Evolutionary conservation across 768 basidiomycete species (phyloP), one percentile per base, ranked within the genome.

Genomic region (Royoungia palumana): DNA sequence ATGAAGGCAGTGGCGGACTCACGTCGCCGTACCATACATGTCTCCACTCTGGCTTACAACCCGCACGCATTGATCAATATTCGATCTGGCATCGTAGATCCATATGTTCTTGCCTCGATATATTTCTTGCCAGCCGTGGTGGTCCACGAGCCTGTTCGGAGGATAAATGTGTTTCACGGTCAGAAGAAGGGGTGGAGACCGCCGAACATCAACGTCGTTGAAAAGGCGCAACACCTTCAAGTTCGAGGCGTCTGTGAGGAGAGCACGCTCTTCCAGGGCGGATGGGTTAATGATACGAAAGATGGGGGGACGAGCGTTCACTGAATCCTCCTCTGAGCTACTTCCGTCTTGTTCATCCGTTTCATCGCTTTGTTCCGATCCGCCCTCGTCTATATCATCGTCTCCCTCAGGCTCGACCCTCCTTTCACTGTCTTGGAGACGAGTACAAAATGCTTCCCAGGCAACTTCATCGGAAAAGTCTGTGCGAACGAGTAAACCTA

Each of bases 21-120:
- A 88, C 87, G 87, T 87, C 45, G 87, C 88, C 25, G 86, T 85
- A 24, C 87, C 86, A 57, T 89, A 89, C 53, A 81, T 65, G 53
- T 82, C 78, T n/a, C 79, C 76, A 13, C 72, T 63, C 54, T 77
- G 78, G 58, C 75, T 80, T 10, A 91, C 78, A n/a, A 86, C 70
- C 40, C 87, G 75, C 44, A 76, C 82, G 51, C 81, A 86, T 51
- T 78, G 77, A 64, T 90, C 87, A 13, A 44, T 46, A 58, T 87
- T 86, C 10, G 87, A 88, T 55, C 66, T 69, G 7, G 71, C 57
- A 58, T 90, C 88, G 59, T 89, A 91, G 44, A 90, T 75, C 89
- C 89, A 90, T 20, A 90, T 56, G 27, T 73, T 77, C 56, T 79
- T 77, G 11, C 89, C 88, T 4, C 62, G 60, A 60, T 90, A 91